Conservation (phyloP, 129 eudicot species). For the Flaveria brownii region DNA sequence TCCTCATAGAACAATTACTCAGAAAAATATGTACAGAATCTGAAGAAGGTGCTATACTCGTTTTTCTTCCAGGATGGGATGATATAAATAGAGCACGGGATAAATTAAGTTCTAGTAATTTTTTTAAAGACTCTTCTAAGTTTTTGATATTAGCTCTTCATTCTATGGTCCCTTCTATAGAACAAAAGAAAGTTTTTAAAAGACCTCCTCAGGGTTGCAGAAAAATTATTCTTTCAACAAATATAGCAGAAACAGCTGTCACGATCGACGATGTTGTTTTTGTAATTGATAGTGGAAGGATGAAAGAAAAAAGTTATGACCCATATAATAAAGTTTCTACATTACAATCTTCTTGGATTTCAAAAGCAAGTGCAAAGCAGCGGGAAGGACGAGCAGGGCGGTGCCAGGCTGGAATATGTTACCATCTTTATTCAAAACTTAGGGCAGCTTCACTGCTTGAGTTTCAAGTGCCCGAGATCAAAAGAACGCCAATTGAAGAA, state of each 20-base stretch:
- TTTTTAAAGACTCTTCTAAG: slow-evolving; percentile 63
- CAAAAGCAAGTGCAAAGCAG: slow-evolving; percentile 97
- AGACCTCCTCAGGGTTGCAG: slow-evolving; percentile 82
- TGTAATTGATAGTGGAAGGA: slow-evolving; percentile 89
- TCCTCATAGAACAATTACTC: slow-evolving; percentile 74
- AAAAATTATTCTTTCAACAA: slow-evolving; percentile 88
- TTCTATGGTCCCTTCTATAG: slow-evolving; percentile 80
- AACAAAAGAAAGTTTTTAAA: slow-evolving; percentile 82
- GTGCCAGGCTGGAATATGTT: slow-evolving; percentile 92
- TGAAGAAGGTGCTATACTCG: slow-evolving; percentile 77
- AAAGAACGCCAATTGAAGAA: slow-evolving; percentile 90
- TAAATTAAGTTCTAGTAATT: slow-evolving; percentile 45
- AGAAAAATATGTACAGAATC: slow-evolving; percentile 75
- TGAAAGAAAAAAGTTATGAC: slow-evolving; percentile 95
- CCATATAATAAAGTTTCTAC: slow-evolving; percentile 92
- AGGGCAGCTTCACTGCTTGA: slow-evolving; percentile 82
- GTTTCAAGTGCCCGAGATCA: slow-evolving; percentile 93
- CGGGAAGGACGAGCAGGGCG: slow-evolving; percentile 98
- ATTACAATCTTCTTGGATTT: slow-evolving; percentile 87
- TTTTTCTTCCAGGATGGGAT: slow-evolving; percentile 98
- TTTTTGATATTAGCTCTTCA: slow-evolving; percentile 72
- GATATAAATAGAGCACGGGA: slow-evolving; percentile 87
- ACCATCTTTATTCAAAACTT: slow-evolving; percentile 84
- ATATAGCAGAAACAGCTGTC: slow-evolving; percentile 93
- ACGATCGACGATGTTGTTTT: slow-evolving; percentile 97